Percentiles rank a stretch among this genome's conserved stretches.
These are phyloP conservation scores for Xylariaceae sp. DNA, from an alignment of 2,329 filamentous ascomycete species.

Conservation along the genomic window DNA sequence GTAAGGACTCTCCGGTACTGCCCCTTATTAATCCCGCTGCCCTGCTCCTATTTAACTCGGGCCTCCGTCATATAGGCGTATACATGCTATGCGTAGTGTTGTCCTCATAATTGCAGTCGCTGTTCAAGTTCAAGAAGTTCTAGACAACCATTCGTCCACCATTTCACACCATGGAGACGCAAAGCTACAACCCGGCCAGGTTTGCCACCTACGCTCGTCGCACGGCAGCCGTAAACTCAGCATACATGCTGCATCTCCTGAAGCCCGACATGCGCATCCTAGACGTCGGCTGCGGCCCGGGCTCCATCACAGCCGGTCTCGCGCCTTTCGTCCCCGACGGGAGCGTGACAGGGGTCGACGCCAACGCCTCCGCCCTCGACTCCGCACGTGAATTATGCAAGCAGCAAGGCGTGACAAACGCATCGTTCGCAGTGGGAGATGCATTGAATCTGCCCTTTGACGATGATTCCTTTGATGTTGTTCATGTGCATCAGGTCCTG, in stretches of 20 bases:
- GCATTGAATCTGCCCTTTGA: slow-evolving; percentile 14
- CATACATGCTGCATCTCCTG: slow-evolving; percentile 7
- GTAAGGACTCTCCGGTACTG: too few species aligned
- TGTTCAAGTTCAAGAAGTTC: too few species aligned
- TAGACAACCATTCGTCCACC: too few species aligned
- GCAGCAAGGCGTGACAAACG: slow-evolving; percentile 9
- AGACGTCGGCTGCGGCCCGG: slow-evolving; percentile 18
- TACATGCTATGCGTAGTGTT: too few species aligned
- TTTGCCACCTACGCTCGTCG: slow-evolving; percentile 13
- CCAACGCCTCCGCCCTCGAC: slow-evolving; percentile 8
- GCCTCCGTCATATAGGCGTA: too few species aligned
- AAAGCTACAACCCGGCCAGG: slow-evolving; percentile 5
- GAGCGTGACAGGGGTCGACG: slow-evolving; percentile 12
- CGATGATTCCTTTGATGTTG: background rate
- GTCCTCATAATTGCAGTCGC: too few species aligned
- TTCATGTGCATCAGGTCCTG: background rate
- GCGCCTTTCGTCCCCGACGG: slow-evolving; percentile 4
- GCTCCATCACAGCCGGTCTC: slow-evolving; percentile 12
- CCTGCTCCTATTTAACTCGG: too few species aligned
- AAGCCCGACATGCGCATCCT: slow-evolving; percentile 14
- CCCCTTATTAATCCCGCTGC: too few species aligned
- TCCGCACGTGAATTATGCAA: background rate
- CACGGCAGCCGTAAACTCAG: slow-evolving; percentile 12
- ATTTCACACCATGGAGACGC: background rate
- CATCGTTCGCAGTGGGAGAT: slow-evolving; percentile 8